Base-by-base conservation (phyloP, 768 basidiomycete genomes). In the Dictyophora rubrovolvata region DNA sequence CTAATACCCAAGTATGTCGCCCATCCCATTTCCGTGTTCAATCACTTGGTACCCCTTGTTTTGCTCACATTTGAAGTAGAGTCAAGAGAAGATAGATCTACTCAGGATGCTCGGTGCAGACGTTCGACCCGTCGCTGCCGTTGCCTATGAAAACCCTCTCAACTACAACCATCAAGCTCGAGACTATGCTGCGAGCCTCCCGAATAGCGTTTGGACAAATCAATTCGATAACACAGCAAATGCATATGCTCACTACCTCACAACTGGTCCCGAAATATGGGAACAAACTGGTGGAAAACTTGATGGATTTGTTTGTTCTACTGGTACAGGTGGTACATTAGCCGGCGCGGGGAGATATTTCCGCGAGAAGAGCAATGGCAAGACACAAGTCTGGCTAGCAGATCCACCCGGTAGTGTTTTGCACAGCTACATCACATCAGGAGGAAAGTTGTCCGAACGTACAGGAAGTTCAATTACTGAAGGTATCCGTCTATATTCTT, bases 121-220 rank as follows among this genome's bases (percentile, higher is more conserved):
- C 65, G 95, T 99, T 35, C 78, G 90, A 66, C 89, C 96, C 35
- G 96, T 99, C 1, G 93, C 96, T 17, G 94, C 95, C 1, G 96
- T 99, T 34, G 85, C 96, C 11, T 98, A 89, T 69, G 93, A 97
- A 66, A 85, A 99, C 71, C 93, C 94, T 5, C 70, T 78, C 61
- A 98, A 99, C 75, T 99, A 97, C 77, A 99, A 99, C 71, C 96
- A 98, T 74, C 93, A 94, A 73, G 96, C 96, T 23, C 84, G 86
- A 50, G 89, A 93, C 63, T 89, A 85, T 62, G 95, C 96, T 36
- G 79, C 80, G 46, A 73, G 75, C 16, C 69, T 86, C 21, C 73
- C 77, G 1, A 96, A 96, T 68, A 86, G 92, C 10, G 81, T 97
- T 59, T 98, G 96, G 95, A 97, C 92, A 8, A 81, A 99, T 74